Evolutionary conservation across 345 rosid species (phyloP).

Genomic region (Brassica carinata): DNA sequence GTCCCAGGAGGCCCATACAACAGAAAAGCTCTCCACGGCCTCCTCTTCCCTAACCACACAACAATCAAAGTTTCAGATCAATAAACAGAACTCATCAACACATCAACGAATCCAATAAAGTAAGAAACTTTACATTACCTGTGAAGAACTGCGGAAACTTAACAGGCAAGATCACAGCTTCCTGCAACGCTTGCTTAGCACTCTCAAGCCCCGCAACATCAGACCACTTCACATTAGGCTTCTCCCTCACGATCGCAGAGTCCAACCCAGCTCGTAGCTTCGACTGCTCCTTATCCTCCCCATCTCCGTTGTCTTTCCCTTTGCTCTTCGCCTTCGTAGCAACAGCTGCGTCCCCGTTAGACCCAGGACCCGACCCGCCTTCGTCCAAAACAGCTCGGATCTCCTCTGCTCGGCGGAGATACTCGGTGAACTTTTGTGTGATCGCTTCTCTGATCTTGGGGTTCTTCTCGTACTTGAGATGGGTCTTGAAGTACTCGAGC

Average conservation of each 20-base stretch:
- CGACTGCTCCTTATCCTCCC: constrained; percentile 78
- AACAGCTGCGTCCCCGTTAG: constrained; percentile 70
- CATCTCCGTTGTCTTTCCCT: constrained; percentile 78
- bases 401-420: constrained; percentile 93
- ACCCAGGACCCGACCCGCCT: constrained; percentile 69
- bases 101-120: not conserved
- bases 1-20: constrained; percentile 97
- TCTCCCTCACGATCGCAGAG: constrained; percentile 81
- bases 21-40: constrained; percentile 91
- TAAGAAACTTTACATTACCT: constrained; percentile 42
- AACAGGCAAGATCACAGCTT: constrained; percentile 91
- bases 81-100: not conserved
- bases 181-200: constrained; percentile 83
- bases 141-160: constrained; percentile 93
- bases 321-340: constrained; percentile 68
- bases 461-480: constrained; percentile 90
- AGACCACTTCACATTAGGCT: constrained; percentile 81
- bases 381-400: constrained; percentile 74
- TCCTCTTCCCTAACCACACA: constrained; percentile 69
- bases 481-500: constrained; percentile 83
- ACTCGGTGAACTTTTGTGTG: constrained; percentile 74
- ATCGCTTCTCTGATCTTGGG: constrained; percentile 79
- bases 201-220: constrained; percentile 94
- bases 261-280: constrained; percentile 80
- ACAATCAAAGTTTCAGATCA: not conserved